A percentile compares a stretch with the other conserved stretches of the same genome.
Evolutionary conservation across 148 eudicot genomes (phyloP).

Genomic region (Euryodendron excelsum): DNA sequence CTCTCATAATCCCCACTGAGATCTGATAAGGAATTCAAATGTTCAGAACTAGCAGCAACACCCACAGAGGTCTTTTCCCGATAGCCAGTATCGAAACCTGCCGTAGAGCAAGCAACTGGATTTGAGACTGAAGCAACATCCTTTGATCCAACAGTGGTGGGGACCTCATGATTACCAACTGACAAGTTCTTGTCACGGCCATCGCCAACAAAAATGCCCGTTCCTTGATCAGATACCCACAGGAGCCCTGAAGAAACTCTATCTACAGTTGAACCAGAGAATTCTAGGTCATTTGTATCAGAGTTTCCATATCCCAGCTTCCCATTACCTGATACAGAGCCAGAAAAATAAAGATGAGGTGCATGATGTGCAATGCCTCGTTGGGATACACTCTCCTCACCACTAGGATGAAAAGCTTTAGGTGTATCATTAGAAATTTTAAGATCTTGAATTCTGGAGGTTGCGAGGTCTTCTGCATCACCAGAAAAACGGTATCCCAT

Average conservation of each 20-base stretch:
- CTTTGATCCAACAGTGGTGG: conserved; percentile 6
- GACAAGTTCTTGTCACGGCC: neutral
- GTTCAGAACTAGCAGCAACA: conserved; percentile 4
- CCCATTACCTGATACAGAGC: conserved; percentile 26
- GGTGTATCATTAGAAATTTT: conserved; percentile 28
- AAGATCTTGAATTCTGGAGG: conserved; percentile 30
- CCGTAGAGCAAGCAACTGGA: neutral
- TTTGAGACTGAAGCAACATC: conserved; percentile 1
- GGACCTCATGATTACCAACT: neutral
- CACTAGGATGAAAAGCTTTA: conserved; percentile 6
- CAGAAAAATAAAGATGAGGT: conserved; percentile 43
- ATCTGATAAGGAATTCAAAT: conserved; percentile 37
- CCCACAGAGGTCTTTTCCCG: neutral
- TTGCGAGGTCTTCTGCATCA: conserved; percentile 45
- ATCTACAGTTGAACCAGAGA: conserved; percentile 6
- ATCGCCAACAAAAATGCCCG: neutral
- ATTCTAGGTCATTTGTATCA: conserved; percentile 17
- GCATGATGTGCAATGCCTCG: conserved; percentile 26
- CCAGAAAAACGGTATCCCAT: conserved; percentile 28
- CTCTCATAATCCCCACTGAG: conserved; percentile 66
- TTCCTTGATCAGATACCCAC: neutral
- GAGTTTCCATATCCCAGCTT: conserved; percentile 26
- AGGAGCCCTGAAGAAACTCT: neutral
- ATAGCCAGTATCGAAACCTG: conserved; percentile 4
- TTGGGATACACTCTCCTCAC: conserved; percentile 17